These are phyloP conservation scores for Solanum megistacrolobum DNA, from an alignment of 257 asterid species.

Conservation along the genomic window DNA sequence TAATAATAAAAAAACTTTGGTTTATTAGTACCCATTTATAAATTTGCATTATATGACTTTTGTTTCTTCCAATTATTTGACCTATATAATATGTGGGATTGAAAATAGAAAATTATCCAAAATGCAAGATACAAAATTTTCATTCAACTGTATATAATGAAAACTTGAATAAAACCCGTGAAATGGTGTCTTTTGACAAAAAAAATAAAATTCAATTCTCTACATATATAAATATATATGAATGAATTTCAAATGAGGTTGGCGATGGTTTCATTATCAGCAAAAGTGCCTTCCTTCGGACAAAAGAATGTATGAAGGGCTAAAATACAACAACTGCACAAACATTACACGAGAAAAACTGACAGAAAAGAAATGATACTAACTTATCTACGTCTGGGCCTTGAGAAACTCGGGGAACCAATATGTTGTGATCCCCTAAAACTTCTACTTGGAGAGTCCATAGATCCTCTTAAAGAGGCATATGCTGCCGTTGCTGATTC, in stretches of 20 bases:
- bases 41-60: not conserved
- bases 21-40: not conserved
- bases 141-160: not conserved
- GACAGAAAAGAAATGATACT: not conserved
- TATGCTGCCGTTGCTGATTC: slow-evolving; percentile 94
- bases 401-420: slow-evolving; percentile 75
- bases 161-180: not conserved
- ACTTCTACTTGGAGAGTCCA: slow-evolving; percentile 46
- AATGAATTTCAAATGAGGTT: not conserved
- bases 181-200: not conserved
- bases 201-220: not conserved
- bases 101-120: not conserved
- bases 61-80: not conserved
- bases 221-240: not conserved
- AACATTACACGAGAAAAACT: not conserved
- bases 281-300: not conserved
- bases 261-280: not conserved
- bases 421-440: slow-evolving; percentile 43
- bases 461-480: slow-evolving; percentile 62
- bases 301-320: not conserved
- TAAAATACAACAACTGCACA: not conserved
- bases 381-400: slow-evolving; percentile 75
- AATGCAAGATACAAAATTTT: not conserved
- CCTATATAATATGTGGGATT: not conserved
- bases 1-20: not conserved